Base-by-base conservation (phyloP, 2,329 filamentous ascomycete genomes). In the Nemania abortiva region DNA sequence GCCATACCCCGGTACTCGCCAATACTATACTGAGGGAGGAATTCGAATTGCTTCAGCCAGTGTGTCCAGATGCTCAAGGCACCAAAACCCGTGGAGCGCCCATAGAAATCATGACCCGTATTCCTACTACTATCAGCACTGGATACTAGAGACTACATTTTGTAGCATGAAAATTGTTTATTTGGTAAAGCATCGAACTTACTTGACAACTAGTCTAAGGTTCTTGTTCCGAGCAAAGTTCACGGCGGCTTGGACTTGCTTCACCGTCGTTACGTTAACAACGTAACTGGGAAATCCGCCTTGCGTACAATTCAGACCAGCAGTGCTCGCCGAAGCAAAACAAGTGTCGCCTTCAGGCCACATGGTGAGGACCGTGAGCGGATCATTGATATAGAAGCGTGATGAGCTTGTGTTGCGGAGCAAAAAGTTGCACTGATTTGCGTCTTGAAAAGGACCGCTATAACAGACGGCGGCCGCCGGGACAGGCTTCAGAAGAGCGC, bases 51-150 rank as follows among this genome's bases (percentile, higher is more conserved):
- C 69, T 85, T 85, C 55, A 86, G 75, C 66, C 83, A 77, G 68
- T 87, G 85, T 3, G 84, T 86, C 85, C 84, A 87, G 63, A 87
- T 77, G 55, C 81, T 82, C 1, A 87, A 74, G 0, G 82, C 79
- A n/a, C 84, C 84, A 3, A 82, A 80, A 42, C 84, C 84, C 3
- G 77, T 79, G 0, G 83, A 84, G 53, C 84, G 83, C 5, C 83
- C 84, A 47, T 78, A 78, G 66, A 84, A 85, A 69, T 84, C 83
- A 42, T 85, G 83, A 7, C 84, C 83, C 1, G 84, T 84, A 58
- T 83, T 84, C 66, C 83, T 84, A 34, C 10, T 20, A 45, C 13
- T 7, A 54, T 65, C 9, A 45, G 34, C 10, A 29, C 13, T 1
- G 29, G 6, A 39, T 49, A 13, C n/a, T 9, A 20, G 15, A n/a